Evolutionary conservation across 2,329 filamentous ascomycete genomes (phyloP), one percentile per base, ranked within the genome.

Genomic region (Penicillium sp.): DNA sequence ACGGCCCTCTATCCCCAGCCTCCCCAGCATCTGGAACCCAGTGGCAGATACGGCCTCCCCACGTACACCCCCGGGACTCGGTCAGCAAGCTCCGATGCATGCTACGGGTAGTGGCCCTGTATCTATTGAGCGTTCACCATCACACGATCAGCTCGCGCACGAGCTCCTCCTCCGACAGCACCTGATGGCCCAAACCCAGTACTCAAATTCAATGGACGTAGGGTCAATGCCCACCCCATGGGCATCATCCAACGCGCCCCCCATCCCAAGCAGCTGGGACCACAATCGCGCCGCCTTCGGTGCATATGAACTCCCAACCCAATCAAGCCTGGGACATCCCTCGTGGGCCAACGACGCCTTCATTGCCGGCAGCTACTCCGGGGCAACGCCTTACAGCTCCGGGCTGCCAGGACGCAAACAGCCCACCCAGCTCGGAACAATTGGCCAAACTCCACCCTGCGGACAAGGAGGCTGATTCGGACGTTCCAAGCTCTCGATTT

Each of bases 361-460:
- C 47, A 60, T 71, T 30, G 67, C 57, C 7, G 68, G 59, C 49
- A 62, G 59, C 18, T 50, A 65, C 8, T 54, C 66, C 4, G 61
- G 64, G 30, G 40, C 59, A 5, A 54, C 52, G 2, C 59, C 59
- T 25, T 60, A 60, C 27, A 61, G 52, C 33, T 56, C 65, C 1
- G 59, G 56, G 1, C 54, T 65, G 28, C 56, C 47, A 27, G 52
- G 48, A 19, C 67, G 67, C 51, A 67, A 61, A n/a, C n/a, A n/a
- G 49, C 49, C 64, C 33, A 44, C 62, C 14, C 67, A 65, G 39
- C 71, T 69, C 46, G 71, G 71, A 28, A 65, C 67, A 37, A 73
- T 77, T 48, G 70, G 70, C 5, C 71, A 74, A 49, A 77, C 73
- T 28, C 75, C 76, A 18, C 74, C 73, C 19, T 75, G 72, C 55